A percentile compares a stretch with the other conserved stretches of the same genome.
Evolutionary conservation across 2,329 filamentous ascomycete species (phyloP).

Genomic region (Xylaria sp.): DNA sequence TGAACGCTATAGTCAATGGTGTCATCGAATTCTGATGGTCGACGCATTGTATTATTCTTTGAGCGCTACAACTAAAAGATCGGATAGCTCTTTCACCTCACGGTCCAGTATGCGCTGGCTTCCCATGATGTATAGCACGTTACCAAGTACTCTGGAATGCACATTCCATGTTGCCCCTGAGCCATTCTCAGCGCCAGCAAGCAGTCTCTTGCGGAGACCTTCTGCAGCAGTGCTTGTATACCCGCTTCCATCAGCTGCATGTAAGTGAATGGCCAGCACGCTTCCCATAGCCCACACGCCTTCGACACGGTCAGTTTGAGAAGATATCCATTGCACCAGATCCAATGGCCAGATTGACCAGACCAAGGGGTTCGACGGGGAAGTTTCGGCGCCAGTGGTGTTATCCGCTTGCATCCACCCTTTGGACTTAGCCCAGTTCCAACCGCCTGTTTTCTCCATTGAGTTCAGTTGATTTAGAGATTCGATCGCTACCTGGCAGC

Average conservation of each 20-base stretch:
- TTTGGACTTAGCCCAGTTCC: constrained; percentile 64
- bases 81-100: constrained; percentile 45
- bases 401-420: constrained; percentile 52
- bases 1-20: too few relatives aligned
- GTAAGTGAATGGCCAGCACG: constrained; percentile 73
- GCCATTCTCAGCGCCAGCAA: constrained; percentile 30
- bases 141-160: constrained; percentile 66
- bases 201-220: constrained; percentile 37
- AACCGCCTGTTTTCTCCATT: constrained; percentile 67
- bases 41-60: neutral
- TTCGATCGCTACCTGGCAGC: constrained; percentile 80
- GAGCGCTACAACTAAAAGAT: constrained; percentile 35
- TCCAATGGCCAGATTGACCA: constrained; percentile 79
- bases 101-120: constrained; percentile 56
- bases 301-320: constrained; percentile 62
- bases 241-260: constrained; percentile 55
- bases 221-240: constrained; percentile 55
- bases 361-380: constrained; percentile 16
- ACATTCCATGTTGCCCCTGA: constrained; percentile 57
- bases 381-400: neutral
- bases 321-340: constrained; percentile 70
- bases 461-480: constrained; percentile 68
- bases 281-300: constrained; percentile 79
- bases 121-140: constrained; percentile 69
- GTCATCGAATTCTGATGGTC: too few relatives aligned